These are phyloP conservation scores for Didymella keratinophila DNA, from an alignment of 2,329 filamentous ascomycete species.

Conservation along the genomic window DNA sequence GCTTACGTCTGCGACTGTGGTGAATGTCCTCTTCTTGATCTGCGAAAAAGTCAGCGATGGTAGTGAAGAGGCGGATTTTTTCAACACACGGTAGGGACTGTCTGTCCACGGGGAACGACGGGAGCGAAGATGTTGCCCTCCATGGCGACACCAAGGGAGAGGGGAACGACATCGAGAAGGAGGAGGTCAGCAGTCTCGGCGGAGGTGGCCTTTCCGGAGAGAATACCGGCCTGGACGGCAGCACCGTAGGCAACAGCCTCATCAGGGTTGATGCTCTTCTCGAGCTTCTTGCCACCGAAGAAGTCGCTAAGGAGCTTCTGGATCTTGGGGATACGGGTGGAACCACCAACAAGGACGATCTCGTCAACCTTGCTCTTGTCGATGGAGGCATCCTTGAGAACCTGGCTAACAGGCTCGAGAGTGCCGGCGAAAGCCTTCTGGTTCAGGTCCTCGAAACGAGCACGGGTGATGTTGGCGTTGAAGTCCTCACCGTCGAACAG, in stretches of 20 bases:
- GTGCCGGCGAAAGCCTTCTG: slow-evolving; percentile 93
- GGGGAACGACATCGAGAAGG: slow-evolving; percentile 92
- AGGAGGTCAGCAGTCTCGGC: slow-evolving; percentile 94
- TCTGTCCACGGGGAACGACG: slow-evolving; percentile 73
- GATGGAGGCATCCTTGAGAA: slow-evolving; percentile 88
- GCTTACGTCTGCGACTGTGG: slow-evolving; percentile 5
- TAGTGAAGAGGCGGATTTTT: background rate
- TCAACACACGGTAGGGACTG: slow-evolving; percentile 65
- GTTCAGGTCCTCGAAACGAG: slow-evolving; percentile 98
- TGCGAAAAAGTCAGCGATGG: background rate
- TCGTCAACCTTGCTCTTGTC: slow-evolving; percentile 95
- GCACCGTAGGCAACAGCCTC: slow-evolving; percentile 99
- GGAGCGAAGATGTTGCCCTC: slow-evolving; percentile 99
- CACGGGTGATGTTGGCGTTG: slow-evolving; percentile 96
- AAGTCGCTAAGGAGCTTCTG: slow-evolving; percentile 99
- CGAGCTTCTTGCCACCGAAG: slow-evolving; percentile 99
- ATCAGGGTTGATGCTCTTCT: slow-evolving; percentile 99
- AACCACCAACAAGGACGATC: slow-evolving; percentile 98
- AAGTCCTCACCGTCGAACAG: slow-evolving; percentile 98
- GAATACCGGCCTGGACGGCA: slow-evolving; percentile 97
- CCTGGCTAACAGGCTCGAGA: slow-evolving; percentile 93
- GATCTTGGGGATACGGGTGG: slow-evolving; percentile 97
- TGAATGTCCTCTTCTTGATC: slow-evolving; percentile 71
- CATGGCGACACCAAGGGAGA: slow-evolving; percentile 98
- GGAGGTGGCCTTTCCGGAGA: slow-evolving; percentile 96